phyloP scores from a whole-genome alignment of 768 basidiomycete genomes.

The Suillus spraguei region DNA sequence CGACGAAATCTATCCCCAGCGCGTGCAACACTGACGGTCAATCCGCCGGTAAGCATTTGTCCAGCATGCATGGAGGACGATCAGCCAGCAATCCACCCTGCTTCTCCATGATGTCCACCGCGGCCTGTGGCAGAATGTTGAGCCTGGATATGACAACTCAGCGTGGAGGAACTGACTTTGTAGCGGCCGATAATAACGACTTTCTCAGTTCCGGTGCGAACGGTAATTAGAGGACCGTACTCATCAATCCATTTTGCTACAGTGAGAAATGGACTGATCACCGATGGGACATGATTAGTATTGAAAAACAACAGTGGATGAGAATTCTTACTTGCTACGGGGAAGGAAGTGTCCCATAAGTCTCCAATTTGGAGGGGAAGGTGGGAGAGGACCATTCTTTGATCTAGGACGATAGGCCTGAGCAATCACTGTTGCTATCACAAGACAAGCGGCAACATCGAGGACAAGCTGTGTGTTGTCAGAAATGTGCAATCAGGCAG shows the following conservation, averaged over 20 bases:
- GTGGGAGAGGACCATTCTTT: slow-evolving; percentile 2
- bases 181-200: slow-evolving; percentile 1
- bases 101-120: neutral
- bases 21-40: neutral
- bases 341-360: neutral
- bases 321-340: neutral
- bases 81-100: neutral
- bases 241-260: neutral
- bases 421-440: neutral
- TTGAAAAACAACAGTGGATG: neutral
- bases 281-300: neutral
- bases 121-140: neutral
- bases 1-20: neutral
- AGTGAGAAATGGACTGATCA: neutral
- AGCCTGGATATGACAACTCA: neutral
- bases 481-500: neutral
- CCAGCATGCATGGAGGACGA: neutral
- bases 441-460: neutral
- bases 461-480: neutral
- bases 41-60: neutral
- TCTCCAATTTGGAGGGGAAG: neutral
- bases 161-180: neutral
- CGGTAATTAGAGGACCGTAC: neutral
- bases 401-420: neutral
- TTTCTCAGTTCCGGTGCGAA: neutral